Percentiles rank a stretch among this genome's conserved stretches.
Evolutionary conservation across 306 rosid species (phyloP).

Genomic region (Trifolium pratense): DNA sequence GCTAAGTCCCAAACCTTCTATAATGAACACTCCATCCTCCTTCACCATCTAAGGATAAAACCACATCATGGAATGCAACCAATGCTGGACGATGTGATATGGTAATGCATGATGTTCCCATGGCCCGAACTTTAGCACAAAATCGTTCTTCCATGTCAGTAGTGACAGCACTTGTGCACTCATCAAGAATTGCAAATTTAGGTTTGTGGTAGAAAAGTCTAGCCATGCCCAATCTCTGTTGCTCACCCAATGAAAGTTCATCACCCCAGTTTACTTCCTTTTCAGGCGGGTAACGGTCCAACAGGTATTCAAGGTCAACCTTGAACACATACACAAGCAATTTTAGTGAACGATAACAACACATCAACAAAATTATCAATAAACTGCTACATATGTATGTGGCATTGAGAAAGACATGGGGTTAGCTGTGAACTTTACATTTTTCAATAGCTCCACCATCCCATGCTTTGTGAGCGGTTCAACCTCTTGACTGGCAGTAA

Average conservation of each 20-base stretch:
- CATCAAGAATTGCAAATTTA: constrained; percentile 98
- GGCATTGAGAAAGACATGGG: constrained; percentile 37
- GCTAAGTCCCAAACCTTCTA: constrained; percentile 65
- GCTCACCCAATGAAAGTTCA: constrained; percentile 96
- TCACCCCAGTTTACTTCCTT: constrained; percentile 98
- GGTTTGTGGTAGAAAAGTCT: constrained; percentile 98
- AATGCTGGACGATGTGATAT: constrained; percentile 98
- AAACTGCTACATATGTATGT: constrained; percentile 17
- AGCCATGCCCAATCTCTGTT: constrained; percentile 98
- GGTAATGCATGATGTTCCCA: constrained; percentile 99
- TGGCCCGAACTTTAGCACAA: constrained; percentile 94
- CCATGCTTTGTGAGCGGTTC: constrained; percentile 77
- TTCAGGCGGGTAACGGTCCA: constrained; percentile 90
- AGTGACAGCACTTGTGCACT: constrained; percentile 99
- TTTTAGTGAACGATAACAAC: constrained; percentile 37
- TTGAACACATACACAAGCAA: constrained; percentile 41
- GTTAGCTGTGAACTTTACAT: constrained; percentile 51
- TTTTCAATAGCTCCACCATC: constrained; percentile 88
- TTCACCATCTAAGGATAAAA: constrained; percentile 95
- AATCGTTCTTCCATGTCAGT: constrained; percentile 99
- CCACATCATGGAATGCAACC: constrained; percentile 97
- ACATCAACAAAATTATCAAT: constrained; percentile 38
- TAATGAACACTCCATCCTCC: constrained; percentile 96
- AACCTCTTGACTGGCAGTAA: constrained; percentile 74
- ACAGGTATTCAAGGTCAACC: constrained; percentile 97